Percentiles rank a stretch among this genome's conserved stretches.
Conservation (phyloP, 2,329 filamentous ascomycete genomes). For the Colletotrichum sp. region DNA sequence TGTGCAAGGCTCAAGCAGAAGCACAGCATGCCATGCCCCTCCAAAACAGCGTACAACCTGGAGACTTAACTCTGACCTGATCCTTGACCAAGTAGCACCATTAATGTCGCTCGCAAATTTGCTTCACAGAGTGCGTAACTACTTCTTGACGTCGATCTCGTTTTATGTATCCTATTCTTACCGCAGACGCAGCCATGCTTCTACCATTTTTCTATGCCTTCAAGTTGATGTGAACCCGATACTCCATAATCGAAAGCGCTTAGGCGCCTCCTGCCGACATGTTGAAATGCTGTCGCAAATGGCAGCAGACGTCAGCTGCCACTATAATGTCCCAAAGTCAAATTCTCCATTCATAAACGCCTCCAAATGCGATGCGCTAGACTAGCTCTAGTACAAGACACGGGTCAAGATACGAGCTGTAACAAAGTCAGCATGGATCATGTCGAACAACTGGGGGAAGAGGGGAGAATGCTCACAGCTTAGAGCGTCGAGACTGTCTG, state of each 20-base stretch:
- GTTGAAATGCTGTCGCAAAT: conserved; percentile 11
- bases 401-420: conserved; percentile 52
- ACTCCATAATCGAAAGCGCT: conserved; percentile 5
- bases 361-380: not conserved
- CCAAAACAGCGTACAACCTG: not conserved
- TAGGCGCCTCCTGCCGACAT: not conserved
- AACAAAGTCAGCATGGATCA: not conserved
- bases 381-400: conserved; percentile 44
- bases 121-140: not conserved
- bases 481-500: conserved; percentile 80
- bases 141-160: not conserved
- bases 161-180: not conserved
- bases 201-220: not conserved
- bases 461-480: conserved; percentile 64
- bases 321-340: not conserved
- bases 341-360: not conserved
- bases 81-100: not conserved
- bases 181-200: not conserved
- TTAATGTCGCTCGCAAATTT: not conserved
- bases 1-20: not conserved
- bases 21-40: not conserved
- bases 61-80: not conserved
- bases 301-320: not conserved
- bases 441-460: not conserved
- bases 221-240: conserved; percentile 16